Evolutionary conservation across 805 yeast species (phyloP).

Genomic region (Candida sphagnicola): DNA sequence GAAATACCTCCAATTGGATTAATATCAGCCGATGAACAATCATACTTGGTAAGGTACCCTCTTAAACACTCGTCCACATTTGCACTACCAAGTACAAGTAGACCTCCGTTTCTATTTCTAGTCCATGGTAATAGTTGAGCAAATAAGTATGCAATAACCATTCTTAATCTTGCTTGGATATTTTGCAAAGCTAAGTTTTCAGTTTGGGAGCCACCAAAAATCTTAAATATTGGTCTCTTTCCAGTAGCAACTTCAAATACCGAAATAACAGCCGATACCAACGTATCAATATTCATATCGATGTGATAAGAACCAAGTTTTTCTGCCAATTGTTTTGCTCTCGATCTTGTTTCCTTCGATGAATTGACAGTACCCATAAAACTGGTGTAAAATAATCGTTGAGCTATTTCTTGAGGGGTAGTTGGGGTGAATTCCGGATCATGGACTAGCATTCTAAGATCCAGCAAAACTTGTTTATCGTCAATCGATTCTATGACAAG

Average conservation of each 20-base stretch:
- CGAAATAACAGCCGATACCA: slow-evolving; percentile 68
- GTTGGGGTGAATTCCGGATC: slow-evolving; percentile 60
- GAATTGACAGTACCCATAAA: slow-evolving; percentile 97
- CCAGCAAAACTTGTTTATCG: slow-evolving; percentile 67
- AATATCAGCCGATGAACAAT: slow-evolving; percentile 94
- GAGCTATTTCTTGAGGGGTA: slow-evolving; percentile 73
- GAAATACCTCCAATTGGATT: slow-evolving; percentile 99
- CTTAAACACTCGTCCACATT: slow-evolving; percentile 96
- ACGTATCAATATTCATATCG: slow-evolving; percentile 85
- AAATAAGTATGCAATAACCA: slow-evolving; percentile 90
- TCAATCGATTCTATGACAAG: slow-evolving; percentile 68
- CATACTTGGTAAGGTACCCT: slow-evolving; percentile 95
- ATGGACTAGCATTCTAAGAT: slow-evolving; percentile 67
- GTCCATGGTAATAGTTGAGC: slow-evolving; percentile 97
- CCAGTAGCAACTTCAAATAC: slow-evolving; percentile 90
- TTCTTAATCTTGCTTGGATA: slow-evolving; percentile 92
- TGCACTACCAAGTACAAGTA: slow-evolving; percentile 91
- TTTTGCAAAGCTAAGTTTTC: slow-evolving; percentile 95
- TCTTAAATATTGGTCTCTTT: slow-evolving; percentile 79
- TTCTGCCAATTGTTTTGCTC: slow-evolving; percentile 74
- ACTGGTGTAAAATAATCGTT: slow-evolving; percentile 76
- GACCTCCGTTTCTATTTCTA: slow-evolving; percentile 67
- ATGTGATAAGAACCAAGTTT: slow-evolving; percentile 86
- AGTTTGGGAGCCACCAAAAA: slow-evolving; percentile 88
- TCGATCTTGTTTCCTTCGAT: slow-evolving; percentile 74